phyloP scores from a whole-genome alignment of 2,329 filamentous ascomycete genomes.

The Aspergillus brasiliensis region DNA sequence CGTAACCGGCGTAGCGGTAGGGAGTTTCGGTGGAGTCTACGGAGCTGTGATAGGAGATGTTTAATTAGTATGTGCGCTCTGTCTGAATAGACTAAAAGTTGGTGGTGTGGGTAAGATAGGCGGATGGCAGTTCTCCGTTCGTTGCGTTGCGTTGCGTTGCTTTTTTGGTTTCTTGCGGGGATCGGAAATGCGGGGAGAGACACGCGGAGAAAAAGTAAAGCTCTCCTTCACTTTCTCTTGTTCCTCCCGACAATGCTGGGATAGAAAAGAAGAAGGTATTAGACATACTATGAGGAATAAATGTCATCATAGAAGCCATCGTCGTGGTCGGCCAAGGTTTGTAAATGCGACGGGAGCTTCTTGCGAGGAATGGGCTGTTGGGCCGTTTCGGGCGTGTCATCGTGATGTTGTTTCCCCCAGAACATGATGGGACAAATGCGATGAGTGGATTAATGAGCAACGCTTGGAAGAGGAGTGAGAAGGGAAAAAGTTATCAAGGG shows the following conservation, averaged over 20 bases:
- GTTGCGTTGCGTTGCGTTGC: not conserved
- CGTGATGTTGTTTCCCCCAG: slow-evolving; percentile 34
- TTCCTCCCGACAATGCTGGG: too few relatives aligned
- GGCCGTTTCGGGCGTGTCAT: slow-evolving; percentile 23
- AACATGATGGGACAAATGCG: slow-evolving; percentile 22
- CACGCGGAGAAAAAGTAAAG: not conserved
- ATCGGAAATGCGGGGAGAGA: not conserved
- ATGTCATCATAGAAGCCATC: slow-evolving; percentile 77
- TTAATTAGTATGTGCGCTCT: not conserved
- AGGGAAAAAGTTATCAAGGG: not conserved
- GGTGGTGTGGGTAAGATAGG: not conserved
- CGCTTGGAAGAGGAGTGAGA: not conserved
- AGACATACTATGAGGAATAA: slow-evolving; percentile 74
- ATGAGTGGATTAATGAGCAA: not conserved
- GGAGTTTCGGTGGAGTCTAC: slow-evolving; percentile 81
- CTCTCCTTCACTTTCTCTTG: too few relatives aligned
- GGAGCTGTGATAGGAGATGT: slow-evolving; percentile 51
- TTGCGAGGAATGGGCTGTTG: slow-evolving; percentile 50
- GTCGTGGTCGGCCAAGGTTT: slow-evolving; percentile 61
- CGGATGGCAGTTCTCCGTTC: not conserved
- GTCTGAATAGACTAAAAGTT: not conserved
- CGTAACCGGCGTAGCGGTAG: slow-evolving; percentile 91
- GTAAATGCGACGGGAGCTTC: slow-evolving; percentile 57
- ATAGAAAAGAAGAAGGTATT: not conserved
- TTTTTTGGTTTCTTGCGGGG: not conserved